These are phyloP conservation scores for Daedalea quercina DNA, from an alignment of 768 basidiomycete species.

Conservation along the genomic window DNA sequence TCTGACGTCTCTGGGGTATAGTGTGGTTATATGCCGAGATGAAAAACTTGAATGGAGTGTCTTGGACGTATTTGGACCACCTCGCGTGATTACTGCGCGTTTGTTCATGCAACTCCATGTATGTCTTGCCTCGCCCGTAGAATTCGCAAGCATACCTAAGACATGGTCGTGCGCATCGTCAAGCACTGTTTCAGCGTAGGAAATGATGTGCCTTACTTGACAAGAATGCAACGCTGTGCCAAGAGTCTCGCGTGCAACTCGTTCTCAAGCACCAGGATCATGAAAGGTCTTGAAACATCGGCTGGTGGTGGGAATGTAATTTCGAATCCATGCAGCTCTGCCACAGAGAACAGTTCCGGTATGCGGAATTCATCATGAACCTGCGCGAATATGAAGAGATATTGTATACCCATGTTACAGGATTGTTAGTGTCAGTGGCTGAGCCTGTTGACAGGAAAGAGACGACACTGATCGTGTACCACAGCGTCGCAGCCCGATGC, in stretches of 20 bases:
- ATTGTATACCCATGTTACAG: slow-evolving; percentile 15
- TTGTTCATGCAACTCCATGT: slow-evolving; percentile 60
- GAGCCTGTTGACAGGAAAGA: too few relatives aligned
- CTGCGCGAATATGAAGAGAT: slow-evolving; percentile 76
- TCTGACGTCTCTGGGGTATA: slow-evolving; percentile 61
- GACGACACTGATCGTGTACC: too few relatives aligned
- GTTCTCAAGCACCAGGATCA: slow-evolving; percentile 58
- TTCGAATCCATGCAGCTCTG: slow-evolving; percentile 65
- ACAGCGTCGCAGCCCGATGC: too few relatives aligned
- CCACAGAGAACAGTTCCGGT: slow-evolving; percentile 74
- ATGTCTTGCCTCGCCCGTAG: slow-evolving; percentile 64
- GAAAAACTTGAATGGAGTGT: slow-evolving; percentile 77
- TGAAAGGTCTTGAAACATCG: slow-evolving; percentile 62
- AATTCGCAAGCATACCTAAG: slow-evolving; percentile 73
- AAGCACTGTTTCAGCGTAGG: not conserved
- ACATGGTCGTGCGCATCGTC: not conserved
- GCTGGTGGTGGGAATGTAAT: slow-evolving; percentile 38
- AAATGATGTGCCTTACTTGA: slow-evolving; percentile 50
- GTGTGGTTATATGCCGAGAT: slow-evolving; percentile 72
- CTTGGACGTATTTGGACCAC: slow-evolving; percentile 54
- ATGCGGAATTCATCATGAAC: slow-evolving; percentile 77
- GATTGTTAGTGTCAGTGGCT: not conserved
- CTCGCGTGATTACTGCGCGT: slow-evolving; percentile 36
- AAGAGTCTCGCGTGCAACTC: slow-evolving; percentile 74
- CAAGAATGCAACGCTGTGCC: slow-evolving; percentile 69